Evolutionary conservation across 768 basidiomycete species (phyloP).

Genomic region (Hydnum rufescens): DNA sequence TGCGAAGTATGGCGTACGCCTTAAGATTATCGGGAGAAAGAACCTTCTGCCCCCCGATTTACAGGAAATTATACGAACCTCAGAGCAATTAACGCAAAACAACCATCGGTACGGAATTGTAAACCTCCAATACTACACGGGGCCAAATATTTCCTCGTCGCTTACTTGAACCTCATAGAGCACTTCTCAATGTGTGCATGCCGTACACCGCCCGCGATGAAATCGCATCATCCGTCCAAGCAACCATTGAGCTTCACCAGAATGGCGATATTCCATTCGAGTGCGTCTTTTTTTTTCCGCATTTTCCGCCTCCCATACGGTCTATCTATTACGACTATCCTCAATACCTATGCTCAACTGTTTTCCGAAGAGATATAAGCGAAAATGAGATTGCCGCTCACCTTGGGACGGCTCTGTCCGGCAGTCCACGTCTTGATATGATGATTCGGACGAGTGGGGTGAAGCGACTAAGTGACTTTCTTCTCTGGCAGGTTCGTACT

Average conservation of each 20-base stretch:
- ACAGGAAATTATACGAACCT: constrained; percentile 42
- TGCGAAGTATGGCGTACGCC: constrained; percentile 59
- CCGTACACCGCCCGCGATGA: constrained; percentile 87
- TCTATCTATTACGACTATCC: background rate
- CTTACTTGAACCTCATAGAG: constrained; percentile 25
- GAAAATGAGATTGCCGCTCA: constrained; percentile 47
- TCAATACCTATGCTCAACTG: background rate
- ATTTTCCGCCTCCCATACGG: background rate
- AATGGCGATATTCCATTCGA: constrained; percentile 20
- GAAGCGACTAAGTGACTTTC: constrained; percentile 66
- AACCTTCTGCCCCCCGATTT: constrained; percentile 65
- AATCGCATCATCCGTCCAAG: constrained; percentile 59
- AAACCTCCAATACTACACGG: background rate
- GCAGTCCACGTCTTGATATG: constrained; percentile 70
- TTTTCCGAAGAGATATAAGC: constrained; percentile 28
- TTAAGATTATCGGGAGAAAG: constrained; percentile 62
- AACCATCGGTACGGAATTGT: constrained; percentile 48
- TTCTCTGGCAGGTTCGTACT: constrained; percentile 79
- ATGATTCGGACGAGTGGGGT: constrained; percentile 86
- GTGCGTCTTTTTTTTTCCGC: constrained; percentile 14
- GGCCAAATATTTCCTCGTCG: background rate
- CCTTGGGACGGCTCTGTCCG: constrained; percentile 41
- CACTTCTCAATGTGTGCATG: constrained; percentile 81
- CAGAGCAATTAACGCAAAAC: constrained; percentile 55
- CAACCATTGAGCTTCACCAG: constrained; percentile 14